phyloP scores from a whole-genome alignment of 257 asterid species.

The Solanum boliviense region DNA sequence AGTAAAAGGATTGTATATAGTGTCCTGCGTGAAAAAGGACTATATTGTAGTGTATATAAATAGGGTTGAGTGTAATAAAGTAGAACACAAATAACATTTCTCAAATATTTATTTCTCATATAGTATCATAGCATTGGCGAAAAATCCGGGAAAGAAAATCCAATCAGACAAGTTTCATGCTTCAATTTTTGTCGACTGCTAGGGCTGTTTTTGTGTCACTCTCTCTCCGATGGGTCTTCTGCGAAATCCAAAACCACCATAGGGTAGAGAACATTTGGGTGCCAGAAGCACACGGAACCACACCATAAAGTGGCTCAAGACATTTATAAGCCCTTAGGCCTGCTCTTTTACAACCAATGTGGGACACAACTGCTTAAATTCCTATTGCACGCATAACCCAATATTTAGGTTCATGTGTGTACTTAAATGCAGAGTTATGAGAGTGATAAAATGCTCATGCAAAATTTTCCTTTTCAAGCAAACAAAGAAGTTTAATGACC shows the following conservation, averaged over 20 bases:
- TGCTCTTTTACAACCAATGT: background rate
- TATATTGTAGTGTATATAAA: background rate
- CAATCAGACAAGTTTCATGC: background rate
- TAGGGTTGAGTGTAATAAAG: background rate
- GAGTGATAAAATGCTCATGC: background rate
- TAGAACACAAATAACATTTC: background rate
- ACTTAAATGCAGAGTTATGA: background rate
- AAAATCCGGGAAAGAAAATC: background rate
- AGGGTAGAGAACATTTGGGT: background rate
- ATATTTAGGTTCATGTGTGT: background rate
- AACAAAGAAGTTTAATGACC: background rate
- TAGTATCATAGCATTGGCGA: background rate
- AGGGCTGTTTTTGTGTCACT: background rate
- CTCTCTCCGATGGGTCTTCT: background rate
- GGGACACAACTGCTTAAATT: background rate
- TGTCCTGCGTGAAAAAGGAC: background rate
- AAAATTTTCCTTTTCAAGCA: background rate
- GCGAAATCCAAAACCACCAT: background rate
- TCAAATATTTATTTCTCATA: background rate
- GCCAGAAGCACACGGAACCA: background rate
- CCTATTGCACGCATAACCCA: background rate
- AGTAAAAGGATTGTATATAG: background rate
- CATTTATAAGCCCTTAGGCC: background rate
- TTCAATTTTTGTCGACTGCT: background rate
- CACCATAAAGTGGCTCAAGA: background rate